Percentiles rank a stretch among this genome's conserved stretches.
phyloP scores from a whole-genome alignment of 495 filamentous ascomycete species.

The Penicillium waksmanii region DNA sequence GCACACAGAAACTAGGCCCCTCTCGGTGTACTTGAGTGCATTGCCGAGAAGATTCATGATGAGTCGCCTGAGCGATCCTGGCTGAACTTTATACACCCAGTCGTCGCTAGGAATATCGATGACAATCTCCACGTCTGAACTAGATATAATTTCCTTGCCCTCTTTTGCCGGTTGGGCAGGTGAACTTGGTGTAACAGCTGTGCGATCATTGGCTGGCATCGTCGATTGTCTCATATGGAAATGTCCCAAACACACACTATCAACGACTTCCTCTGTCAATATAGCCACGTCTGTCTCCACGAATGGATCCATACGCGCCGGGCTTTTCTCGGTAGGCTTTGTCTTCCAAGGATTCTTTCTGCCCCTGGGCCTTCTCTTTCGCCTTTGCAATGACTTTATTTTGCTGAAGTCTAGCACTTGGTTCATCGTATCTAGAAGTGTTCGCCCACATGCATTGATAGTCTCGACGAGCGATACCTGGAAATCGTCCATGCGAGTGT shows the following conservation, averaged over 20 bases:
- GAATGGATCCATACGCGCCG: conserved; percentile 11
- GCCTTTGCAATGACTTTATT: conserved; percentile 16
- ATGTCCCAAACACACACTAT: conserved; percentile 22
- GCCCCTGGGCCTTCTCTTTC: conserved; percentile 4
- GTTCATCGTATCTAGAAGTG: conserved; percentile 59
- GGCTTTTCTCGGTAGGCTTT: not conserved
- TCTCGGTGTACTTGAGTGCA: conserved; percentile 68
- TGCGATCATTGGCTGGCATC: not conserved
- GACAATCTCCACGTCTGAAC: conserved; percentile 48
- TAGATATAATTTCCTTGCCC: not conserved
- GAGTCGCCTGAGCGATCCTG: conserved; percentile 66
- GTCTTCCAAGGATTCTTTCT: conserved; percentile 7
- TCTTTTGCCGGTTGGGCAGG: too few relatives aligned
- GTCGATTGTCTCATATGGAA: conserved; percentile 3
- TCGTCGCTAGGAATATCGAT: conserved; percentile 51
- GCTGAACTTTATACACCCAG: conserved; percentile 60
- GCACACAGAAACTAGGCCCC: conserved; percentile 61
- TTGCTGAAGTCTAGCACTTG: conserved; percentile 28
- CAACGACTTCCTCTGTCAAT: conserved; percentile 21
- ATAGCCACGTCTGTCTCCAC: conserved; percentile 15
- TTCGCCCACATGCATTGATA: conserved; percentile 62
- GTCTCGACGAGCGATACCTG: conserved; percentile 54
- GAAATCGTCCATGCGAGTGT: conserved; percentile 51
- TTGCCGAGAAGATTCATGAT: conserved; percentile 80
- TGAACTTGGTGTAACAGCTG: not conserved